phyloP scores from a whole-genome alignment of 495 filamentous ascomycete species.

The Penicillium steckii region DNA sequence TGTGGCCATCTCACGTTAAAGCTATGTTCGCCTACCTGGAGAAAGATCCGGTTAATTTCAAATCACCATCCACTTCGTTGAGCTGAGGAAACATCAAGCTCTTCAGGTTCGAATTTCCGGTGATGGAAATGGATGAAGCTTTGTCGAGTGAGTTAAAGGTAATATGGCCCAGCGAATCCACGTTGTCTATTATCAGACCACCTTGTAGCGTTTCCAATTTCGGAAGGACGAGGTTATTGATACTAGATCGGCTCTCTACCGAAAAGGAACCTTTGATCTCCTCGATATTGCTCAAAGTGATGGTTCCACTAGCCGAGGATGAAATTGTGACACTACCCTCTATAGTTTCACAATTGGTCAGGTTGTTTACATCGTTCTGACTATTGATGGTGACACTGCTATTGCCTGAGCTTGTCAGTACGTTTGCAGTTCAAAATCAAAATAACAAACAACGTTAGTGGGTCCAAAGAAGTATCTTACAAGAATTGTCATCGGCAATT shows the following conservation, averaged over 20 bases:
- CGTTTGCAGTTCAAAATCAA: no score
- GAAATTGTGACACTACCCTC: slow-evolving; percentile 26
- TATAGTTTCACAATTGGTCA: slow-evolving; percentile 26
- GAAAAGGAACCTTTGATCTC: slow-evolving; percentile 27
- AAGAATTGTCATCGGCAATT: not conserved
- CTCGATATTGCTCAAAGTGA: slow-evolving; percentile 25
- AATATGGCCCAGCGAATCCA: slow-evolving; percentile 18
- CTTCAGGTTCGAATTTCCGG: slow-evolving; percentile 21
- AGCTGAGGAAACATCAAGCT: slow-evolving; percentile 21
- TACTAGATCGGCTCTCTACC: slow-evolving; percentile 13
- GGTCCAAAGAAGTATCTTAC: not conserved
- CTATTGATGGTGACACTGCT: slow-evolving; percentile 24
- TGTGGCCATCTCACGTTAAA: not conserved
- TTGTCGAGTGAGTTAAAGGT: slow-evolving; percentile 14
- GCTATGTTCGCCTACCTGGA: slow-evolving; percentile 10
- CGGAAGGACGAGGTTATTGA: slow-evolving; percentile 18
- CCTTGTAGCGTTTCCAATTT: slow-evolving; percentile 27
- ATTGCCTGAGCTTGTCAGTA: slow-evolving; percentile 17
- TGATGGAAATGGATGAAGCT: slow-evolving; percentile 20
- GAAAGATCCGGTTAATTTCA: slow-evolving; percentile 28
- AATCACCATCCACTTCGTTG: slow-evolving; percentile 24
- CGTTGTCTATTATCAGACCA: slow-evolving; percentile 19
- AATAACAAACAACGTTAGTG: not conserved
- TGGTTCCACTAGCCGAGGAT: slow-evolving; percentile 21
- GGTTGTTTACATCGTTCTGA: slow-evolving; percentile 29